phyloP scores from a whole-genome alignment of 1,284 basidiomycete genomes.

The Sporisorium reilianum region DNA sequence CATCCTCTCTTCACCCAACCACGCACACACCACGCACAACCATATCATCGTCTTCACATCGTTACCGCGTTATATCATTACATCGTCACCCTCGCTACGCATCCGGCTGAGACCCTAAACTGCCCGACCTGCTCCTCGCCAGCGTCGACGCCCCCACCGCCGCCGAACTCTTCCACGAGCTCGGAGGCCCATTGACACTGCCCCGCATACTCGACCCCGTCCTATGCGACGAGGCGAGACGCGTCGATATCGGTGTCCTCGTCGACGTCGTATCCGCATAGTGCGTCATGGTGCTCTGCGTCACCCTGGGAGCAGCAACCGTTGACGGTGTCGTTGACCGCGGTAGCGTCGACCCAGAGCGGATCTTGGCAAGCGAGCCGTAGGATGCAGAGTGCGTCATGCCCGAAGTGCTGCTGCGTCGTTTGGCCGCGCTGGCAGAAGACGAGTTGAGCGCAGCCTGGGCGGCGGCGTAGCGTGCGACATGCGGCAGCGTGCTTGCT shows the following conservation, averaged over 20 bases:
- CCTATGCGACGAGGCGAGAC: constrained; percentile 29
- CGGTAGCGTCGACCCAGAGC: constrained; percentile 15
- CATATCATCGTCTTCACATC: neutral
- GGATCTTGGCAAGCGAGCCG: constrained; percentile 39
- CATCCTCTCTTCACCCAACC: neutral
- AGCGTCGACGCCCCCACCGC: neutral
- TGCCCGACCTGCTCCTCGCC: constrained; percentile 90
- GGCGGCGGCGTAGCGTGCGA: constrained; percentile 37
- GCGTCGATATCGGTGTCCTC: constrained; percentile 30
- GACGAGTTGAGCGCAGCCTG: constrained; percentile 8
- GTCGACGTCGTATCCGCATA: constrained; percentile 5
- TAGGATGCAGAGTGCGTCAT: constrained; percentile 25
- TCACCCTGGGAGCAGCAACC: constrained; percentile 8
- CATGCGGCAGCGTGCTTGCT: constrained; percentile 41
- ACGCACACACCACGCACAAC: neutral
- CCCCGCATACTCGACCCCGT: constrained; percentile 20
- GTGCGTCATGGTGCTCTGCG: constrained; percentile 15
- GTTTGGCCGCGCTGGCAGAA: constrained; percentile 9
- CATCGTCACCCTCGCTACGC: neutral
- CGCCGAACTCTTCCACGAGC: constrained; percentile 36
- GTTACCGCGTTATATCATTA: constrained; percentile 8
- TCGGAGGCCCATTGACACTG: constrained; percentile 39
- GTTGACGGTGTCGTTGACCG: constrained; percentile 27
- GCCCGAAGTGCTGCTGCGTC: constrained; percentile 37
- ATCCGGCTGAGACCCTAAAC: constrained; percentile 16